Evolutionary conservation across 352 stramenopile species (phyloP).

Genomic region (Phytopythium cucurbitacearum): DNA sequence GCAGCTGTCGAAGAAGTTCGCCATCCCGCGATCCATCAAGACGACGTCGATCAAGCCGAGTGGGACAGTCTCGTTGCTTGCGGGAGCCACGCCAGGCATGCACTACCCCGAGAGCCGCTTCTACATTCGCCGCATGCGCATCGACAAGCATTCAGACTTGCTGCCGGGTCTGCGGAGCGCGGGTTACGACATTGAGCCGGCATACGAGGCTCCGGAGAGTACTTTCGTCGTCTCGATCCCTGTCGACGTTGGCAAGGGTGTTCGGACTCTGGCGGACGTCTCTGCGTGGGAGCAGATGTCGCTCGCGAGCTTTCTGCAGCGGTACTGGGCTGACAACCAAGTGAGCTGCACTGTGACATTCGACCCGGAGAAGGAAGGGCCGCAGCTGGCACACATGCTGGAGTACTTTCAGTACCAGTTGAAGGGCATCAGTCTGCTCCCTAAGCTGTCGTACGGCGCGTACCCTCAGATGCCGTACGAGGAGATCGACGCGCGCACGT

Average conservation of each 20-base stretch:
- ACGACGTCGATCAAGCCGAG: slow-evolving; percentile 90
- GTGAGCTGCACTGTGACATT: slow-evolving; percentile 94
- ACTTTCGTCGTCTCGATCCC: slow-evolving; percentile 91
- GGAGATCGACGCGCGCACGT: slow-evolving; percentile 72
- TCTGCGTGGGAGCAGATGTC: slow-evolving; percentile 92
- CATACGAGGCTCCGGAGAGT: slow-evolving; percentile 44
- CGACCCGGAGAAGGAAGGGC: slow-evolving; percentile 80
- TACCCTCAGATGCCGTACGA: slow-evolving; percentile 93
- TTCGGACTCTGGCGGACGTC: slow-evolving; percentile 82
- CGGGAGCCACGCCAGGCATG: slow-evolving; percentile 90
- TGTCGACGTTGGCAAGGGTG: slow-evolving; percentile 81
- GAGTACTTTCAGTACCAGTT: slow-evolving; percentile 94
- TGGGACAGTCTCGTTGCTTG: slow-evolving; percentile 90
- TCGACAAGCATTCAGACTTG: slow-evolving; percentile 82
- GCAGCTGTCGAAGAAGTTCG: slow-evolving; percentile 63
- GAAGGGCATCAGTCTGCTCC: slow-evolving; percentile 90
- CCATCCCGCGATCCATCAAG: slow-evolving; percentile 89
- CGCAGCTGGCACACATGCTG: slow-evolving; percentile 76
- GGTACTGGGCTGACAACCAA: slow-evolving; percentile 94
- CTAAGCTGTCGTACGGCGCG: slow-evolving; percentile 65
- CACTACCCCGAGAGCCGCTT: slow-evolving; percentile 92
- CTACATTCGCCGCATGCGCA: slow-evolving; percentile 89
- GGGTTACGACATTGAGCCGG: slow-evolving; percentile 80
- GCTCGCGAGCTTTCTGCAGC: slow-evolving; percentile 90
- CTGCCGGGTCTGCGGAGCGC: slow-evolving; percentile 61